These are phyloP conservation scores for Helichrysum umbraculigerum DNA, from an alignment of 129 eudicot genomes.

Conservation along the genomic window DNA sequence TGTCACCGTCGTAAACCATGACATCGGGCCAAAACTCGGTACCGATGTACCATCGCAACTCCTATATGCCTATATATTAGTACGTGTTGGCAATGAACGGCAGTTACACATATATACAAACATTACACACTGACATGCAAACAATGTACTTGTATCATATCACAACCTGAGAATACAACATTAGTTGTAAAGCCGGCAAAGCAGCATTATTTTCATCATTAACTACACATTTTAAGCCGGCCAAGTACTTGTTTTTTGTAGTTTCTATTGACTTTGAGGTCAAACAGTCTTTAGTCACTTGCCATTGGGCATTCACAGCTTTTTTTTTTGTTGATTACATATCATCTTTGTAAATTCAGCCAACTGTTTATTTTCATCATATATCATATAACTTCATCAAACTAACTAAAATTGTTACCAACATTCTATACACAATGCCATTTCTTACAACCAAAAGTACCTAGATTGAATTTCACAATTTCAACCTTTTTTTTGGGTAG, in stretches of 20 bases:
- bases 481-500: not conserved
- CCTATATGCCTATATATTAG: not conserved
- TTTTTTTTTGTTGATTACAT: constrained; percentile 28
- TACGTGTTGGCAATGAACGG: not conserved
- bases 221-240: constrained; percentile 17
- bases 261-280: constrained; percentile 9
- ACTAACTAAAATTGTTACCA: constrained; percentile 1
- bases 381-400: constrained; percentile 33
- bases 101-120: constrained; percentile 16
- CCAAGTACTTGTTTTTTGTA: constrained; percentile 7
- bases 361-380: constrained; percentile 22
- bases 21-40: too few species aligned
- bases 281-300: constrained; percentile 2
- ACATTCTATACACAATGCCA: constrained; percentile 19
- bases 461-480: not conserved
- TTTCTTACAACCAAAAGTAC: constrained; percentile 9
- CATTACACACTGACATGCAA: not conserved
- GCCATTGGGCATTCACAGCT: constrained; percentile 42
- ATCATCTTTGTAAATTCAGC: constrained; percentile 54
- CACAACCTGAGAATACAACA: not conserved
- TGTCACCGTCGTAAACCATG: too few species aligned
- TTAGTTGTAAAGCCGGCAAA: constrained; percentile 6
- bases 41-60: too few species aligned
- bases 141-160: constrained; percentile 19
- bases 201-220: not conserved